These are phyloP conservation scores for Glycine tomentella DNA, from an alignment of 306 rosid genomes.

Conservation along the genomic window DNA sequence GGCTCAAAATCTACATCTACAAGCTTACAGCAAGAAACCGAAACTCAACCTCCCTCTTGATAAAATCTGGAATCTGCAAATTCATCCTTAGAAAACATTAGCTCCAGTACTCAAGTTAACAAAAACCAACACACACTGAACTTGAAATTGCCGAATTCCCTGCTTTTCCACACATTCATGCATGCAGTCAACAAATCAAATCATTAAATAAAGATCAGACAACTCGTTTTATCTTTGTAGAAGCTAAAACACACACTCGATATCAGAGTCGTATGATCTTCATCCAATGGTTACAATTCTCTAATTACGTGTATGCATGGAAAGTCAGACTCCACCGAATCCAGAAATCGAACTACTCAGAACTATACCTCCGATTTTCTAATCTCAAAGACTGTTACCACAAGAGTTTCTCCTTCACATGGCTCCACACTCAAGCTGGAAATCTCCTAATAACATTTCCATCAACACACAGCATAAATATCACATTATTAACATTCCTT, in stretches of 20 bases:
- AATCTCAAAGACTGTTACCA: slow-evolving; percentile 81
- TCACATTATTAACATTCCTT: not conserved
- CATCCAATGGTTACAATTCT: not conserved
- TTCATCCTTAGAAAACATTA: slow-evolving; percentile 35
- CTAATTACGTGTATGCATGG: not conserved
- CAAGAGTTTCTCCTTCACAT: slow-evolving; percentile 76
- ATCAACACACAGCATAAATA: slow-evolving; percentile 28
- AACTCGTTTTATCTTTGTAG: not conserved
- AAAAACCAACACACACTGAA: slow-evolving; percentile 16
- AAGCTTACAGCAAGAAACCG: slow-evolving; percentile 85
- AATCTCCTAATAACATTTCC: slow-evolving; percentile 67
- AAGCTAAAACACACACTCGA: not conserved
- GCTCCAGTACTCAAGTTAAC: slow-evolving; percentile 23
- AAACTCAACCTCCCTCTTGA: slow-evolving; percentile 88
- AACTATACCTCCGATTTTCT: slow-evolving; percentile 74
- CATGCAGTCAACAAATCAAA: not conserved
- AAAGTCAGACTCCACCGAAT: not conserved
- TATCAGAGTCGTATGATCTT: not conserved
- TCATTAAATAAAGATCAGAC: not conserved
- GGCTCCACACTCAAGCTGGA: slow-evolving; percentile 93
- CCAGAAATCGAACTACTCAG: slow-evolving; percentile 28
- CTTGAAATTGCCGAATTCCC: slow-evolving; percentile 3
- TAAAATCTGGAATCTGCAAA: slow-evolving; percentile 84
- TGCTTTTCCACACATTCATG: not conserved
- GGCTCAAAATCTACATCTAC: slow-evolving; percentile 21